Evolutionary conservation across 2,329 filamentous ascomycete genomes (phyloP).

Genomic region (Aspergillus jensenii): DNA sequence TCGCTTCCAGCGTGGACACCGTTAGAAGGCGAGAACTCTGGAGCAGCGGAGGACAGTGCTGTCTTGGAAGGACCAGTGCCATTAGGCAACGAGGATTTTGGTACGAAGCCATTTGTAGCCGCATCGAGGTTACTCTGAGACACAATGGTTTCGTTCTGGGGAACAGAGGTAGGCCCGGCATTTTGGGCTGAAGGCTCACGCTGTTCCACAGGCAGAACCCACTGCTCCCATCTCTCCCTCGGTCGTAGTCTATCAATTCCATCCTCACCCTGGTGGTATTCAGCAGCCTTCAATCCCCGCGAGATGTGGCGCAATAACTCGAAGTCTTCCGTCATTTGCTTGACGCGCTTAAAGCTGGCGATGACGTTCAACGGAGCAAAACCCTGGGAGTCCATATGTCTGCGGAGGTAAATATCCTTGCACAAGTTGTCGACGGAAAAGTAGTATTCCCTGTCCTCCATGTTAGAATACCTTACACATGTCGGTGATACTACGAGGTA

Average conservation of each 20-base stretch:
- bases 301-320: slow-evolving; percentile 74
- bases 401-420: slow-evolving; percentile 86
- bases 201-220: slow-evolving; percentile 69
- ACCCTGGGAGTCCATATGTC: slow-evolving; percentile 92
- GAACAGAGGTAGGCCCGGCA: slow-evolving; percentile 58
- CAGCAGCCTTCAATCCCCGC: slow-evolving; percentile 68
- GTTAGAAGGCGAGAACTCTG: slow-evolving; percentile 58
- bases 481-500: neutral
- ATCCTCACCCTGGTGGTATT: slow-evolving; percentile 74
- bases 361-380: slow-evolving; percentile 82
- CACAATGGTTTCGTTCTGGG: slow-evolving; percentile 41
- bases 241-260: slow-evolving; percentile 75
- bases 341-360: slow-evolving; percentile 82
- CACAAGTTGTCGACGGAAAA: slow-evolving; percentile 94
- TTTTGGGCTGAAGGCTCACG: slow-evolving; percentile 73
- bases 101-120: slow-evolving; percentile 31
- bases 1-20: slow-evolving; percentile 31
- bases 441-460: slow-evolving; percentile 76
- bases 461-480: slow-evolving; percentile 28
- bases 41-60: slow-evolving; percentile 62
- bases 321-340: slow-evolving; percentile 68
- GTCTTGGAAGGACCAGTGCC: slow-evolving; percentile 46
- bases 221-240: slow-evolving; percentile 74
- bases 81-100: slow-evolving; percentile 37
- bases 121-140: slow-evolving; percentile 30